Base-by-base conservation (phyloP, 177 flowering plant species). In the Vitis hybrid region DNA sequence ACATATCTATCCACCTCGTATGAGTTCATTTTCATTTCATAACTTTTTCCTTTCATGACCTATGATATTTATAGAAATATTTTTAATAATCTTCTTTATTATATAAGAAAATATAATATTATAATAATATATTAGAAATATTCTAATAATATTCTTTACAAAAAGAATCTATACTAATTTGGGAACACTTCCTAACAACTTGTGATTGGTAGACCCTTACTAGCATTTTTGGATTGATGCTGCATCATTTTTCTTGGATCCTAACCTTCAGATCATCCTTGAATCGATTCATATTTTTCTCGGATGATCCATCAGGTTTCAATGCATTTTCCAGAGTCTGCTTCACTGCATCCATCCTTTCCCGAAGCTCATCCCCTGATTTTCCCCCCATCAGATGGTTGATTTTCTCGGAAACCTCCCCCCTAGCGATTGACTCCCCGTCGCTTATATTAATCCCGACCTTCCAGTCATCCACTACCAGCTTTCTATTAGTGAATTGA, bases 391-490 rank as follows among this genome's bases (percentile, higher is more conserved):
- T 85, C 80, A 89, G 56, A 73, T 56, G 66, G 61, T 67, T 72
- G 5, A 93, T 74, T n/a, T 81, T 86, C 15, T 67, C 79, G 0
- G 83, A 64, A 18, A 89, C 87, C 5, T 85, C 83, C n/a, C 78
- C 73, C 62, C 78, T 75, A 0, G 71, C 71, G 52, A 84, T 63
- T 9, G n/a, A 0, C 26, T 60, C 64, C 58, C 51, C 7, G 12
- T 75, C 73, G 11, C 75, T 66, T 12, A 90, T 58, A 71, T 87
- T 78, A 10, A 84, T 66, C 72, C 93, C 98, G 6, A 91, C 66
- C 76, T 72, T 85, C 95, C 93, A 91, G 74, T 91, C 95, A 74
- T 90, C 86, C 0, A 91, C 92, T 50, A 88, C 90, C 56, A 93
- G 55, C 70, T 89, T 91, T 57, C 93, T 53, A 60, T 93, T 93